phyloP scores from a whole-genome alignment of 306 rosid genomes.

The Cucurbita ficifolia region DNA sequence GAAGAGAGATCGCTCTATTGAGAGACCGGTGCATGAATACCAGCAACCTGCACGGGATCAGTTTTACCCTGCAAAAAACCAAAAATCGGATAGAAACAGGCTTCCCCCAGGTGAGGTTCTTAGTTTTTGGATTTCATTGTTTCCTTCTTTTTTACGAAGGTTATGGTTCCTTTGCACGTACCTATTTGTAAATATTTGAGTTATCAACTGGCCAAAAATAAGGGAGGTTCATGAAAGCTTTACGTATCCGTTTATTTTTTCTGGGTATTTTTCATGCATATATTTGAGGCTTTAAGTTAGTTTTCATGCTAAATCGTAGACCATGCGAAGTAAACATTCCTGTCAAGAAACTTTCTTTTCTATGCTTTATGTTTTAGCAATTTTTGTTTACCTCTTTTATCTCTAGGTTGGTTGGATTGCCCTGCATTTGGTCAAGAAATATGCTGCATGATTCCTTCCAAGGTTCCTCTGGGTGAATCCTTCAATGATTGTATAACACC shows the following conservation, averaged over 20 bases:
- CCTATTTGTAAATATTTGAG: not conserved
- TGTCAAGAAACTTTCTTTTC: not conserved
- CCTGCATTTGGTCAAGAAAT: conserved; percentile 75
- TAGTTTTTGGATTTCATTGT: not conserved
- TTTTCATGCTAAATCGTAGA: not conserved
- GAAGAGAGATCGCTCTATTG: conserved; percentile 84
- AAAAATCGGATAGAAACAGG: conserved; percentile 48
- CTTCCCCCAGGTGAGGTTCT: conserved; percentile 82
- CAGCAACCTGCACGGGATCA: conserved; percentile 52
- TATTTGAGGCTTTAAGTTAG: not conserved
- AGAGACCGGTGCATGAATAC: conserved; percentile 42
- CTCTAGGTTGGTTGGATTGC: conserved; percentile 94
- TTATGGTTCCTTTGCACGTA: not conserved
- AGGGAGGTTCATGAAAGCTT: not conserved
- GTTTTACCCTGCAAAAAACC: conserved; percentile 34
- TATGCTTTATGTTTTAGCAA: not conserved
- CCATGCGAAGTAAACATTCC: not conserved
- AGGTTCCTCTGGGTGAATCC: conserved; percentile 89
- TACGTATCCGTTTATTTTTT: not conserved
- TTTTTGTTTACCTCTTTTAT: not conserved
- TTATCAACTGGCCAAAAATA: not conserved
- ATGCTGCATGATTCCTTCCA: conserved; percentile 78
- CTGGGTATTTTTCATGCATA: not conserved
- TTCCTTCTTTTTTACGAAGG: not conserved
- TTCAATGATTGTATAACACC: conserved; percentile 66